Evolutionary conservation across 73 alveolate genomes (phyloP).

Genomic region (Paramecium biaurelia): DNA sequence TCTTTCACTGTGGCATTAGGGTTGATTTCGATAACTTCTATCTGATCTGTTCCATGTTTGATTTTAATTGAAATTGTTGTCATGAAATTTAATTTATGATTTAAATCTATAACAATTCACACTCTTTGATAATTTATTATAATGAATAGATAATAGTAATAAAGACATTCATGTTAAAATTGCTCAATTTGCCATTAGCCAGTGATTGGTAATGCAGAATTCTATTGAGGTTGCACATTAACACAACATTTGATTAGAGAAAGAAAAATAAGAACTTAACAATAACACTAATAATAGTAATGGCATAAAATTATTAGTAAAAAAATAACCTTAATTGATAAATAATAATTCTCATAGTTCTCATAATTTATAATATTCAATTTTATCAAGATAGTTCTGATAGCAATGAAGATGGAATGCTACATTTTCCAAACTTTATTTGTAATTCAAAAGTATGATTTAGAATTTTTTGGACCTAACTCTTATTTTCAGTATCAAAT

Average conservation of each 20-base stretch:
- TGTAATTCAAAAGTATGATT: not conserved
- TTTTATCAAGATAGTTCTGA: not conserved
- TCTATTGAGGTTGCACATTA: not conserved
- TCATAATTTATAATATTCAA: not conserved
- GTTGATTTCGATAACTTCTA: not conserved
- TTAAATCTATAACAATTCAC: not conserved
- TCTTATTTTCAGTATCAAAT: not conserved
- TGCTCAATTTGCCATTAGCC: not conserved
- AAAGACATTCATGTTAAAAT: not conserved
- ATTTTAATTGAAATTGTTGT: conserved; percentile 20
- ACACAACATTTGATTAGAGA: not conserved
- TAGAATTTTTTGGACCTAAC: conserved; percentile 21
- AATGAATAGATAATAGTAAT: not conserved
- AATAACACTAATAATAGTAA: not conserved
- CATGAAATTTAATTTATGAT: not conserved
- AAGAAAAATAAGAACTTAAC: not conserved
- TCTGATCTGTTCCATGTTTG: conserved; percentile 19
- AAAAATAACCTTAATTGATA: not conserved
- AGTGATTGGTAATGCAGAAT: not conserved
- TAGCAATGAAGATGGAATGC: not conserved
- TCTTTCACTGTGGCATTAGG: conserved; percentile 18
- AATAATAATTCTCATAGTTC: not conserved
- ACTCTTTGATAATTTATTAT: not conserved
- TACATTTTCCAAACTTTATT: not conserved
- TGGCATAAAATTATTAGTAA: not conserved